A percentile compares a stretch with the other conserved stretches of the same genome.
Conservation (phyloP, 2,329 filamentous ascomycete species). For the Aspergillus unguis region DNA sequence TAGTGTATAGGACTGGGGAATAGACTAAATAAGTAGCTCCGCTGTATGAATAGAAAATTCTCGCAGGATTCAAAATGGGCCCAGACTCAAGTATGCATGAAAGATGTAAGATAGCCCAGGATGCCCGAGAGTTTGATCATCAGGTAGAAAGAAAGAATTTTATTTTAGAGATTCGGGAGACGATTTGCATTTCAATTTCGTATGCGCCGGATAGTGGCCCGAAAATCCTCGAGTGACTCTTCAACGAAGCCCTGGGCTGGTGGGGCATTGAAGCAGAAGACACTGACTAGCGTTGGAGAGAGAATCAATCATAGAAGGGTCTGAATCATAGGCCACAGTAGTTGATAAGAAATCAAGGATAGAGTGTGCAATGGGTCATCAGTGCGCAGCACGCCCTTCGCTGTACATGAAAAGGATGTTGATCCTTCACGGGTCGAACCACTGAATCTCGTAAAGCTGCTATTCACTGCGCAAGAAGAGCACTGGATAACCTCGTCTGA, state of each 20-base stretch:
- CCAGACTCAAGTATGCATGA: not conserved
- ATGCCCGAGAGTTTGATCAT: constrained; percentile 2
- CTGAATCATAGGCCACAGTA: not conserved
- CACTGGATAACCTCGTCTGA: constrained; percentile 4
- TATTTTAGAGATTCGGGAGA: not conserved
- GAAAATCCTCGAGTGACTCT: constrained; percentile 6
- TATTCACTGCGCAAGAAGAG: not conserved
- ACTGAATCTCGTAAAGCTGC: not conserved
- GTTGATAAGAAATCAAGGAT: not conserved
- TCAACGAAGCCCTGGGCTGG: constrained; percentile 1
- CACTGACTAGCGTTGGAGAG: not conserved
- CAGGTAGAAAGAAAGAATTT: not conserved
- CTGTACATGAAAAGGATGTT: not conserved
- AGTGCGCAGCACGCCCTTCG: not conserved
- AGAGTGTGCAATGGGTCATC: not conserved
- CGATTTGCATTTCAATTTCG: constrained; percentile 8
- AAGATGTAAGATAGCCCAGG: not conserved
- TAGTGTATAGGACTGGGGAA: not conserved
- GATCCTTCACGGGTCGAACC: not conserved
- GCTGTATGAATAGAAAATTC: not conserved
- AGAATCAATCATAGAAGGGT: not conserved
- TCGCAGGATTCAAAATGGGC: too few species aligned
- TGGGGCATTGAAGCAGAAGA: constrained; percentile 6
- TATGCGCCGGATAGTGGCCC: not conserved
- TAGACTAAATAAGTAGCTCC: too few species aligned